A percentile compares a stretch with the other conserved stretches of the same genome.
phyloP scores from a whole-genome alignment of 2,329 filamentous ascomycete genomes.

The Pseudopyrenochaeta lycopersici region DNA sequence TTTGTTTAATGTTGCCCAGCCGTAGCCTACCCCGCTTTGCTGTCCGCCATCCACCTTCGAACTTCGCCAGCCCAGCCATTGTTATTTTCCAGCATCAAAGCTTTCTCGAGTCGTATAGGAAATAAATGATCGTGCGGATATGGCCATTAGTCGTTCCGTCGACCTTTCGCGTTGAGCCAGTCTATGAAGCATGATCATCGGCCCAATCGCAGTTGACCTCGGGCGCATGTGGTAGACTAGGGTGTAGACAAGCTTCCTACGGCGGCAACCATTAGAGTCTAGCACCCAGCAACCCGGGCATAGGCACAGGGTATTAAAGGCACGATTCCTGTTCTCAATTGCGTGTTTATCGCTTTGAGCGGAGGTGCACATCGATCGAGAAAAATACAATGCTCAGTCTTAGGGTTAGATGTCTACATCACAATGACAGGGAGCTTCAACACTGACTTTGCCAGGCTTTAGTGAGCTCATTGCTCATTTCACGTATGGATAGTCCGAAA shows the following conservation, averaged over 20 bases:
- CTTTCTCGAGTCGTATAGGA: neutral
- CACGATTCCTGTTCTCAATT: slow-evolving; percentile 11
- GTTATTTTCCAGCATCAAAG: neutral
- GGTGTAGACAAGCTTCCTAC: neutral
- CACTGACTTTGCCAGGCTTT: slow-evolving; percentile 20
- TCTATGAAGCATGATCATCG: neutral
- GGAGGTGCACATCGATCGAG: neutral
- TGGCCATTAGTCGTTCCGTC: neutral
- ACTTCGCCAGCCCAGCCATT: neutral
- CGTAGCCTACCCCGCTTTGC: too few relatives aligned
- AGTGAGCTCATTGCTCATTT: slow-evolving; percentile 27
- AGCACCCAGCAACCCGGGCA: slow-evolving; percentile 8
- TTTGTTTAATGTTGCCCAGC: too few relatives aligned
- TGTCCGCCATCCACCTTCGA: neutral
- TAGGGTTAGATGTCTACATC: slow-evolving; percentile 11
- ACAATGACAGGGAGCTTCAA: neutral
- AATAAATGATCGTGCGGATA: neutral
- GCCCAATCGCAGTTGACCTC: slow-evolving; percentile 17
- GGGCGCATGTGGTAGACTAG: slow-evolving; percentile 21
- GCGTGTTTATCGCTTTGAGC: slow-evolving; percentile 4
- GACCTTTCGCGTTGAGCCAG: neutral
- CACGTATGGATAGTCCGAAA: slow-evolving; percentile 16
- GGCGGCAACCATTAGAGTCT: slow-evolving; percentile 10
- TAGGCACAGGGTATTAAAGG: slow-evolving; percentile 18
- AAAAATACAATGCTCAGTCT: slow-evolving; percentile 19